Evolutionary conservation across 2,329 filamentous ascomycete species (phyloP), one percentile per base, ranked within the genome.

Genomic region (Fusarium goolgardi): DNA sequence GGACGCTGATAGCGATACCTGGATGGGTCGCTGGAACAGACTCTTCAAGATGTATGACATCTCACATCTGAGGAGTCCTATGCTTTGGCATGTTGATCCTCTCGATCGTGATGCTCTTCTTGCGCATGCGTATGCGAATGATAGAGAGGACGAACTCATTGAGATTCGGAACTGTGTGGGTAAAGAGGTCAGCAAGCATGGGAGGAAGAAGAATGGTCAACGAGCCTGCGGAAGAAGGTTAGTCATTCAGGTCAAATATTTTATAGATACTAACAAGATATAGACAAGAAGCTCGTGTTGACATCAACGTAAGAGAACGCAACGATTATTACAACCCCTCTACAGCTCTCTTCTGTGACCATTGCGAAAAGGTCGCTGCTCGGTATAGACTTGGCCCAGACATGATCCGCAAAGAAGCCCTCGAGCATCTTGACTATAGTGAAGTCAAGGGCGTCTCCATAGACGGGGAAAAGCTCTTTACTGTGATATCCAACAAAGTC

Each of bases 1-100:
- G 0, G 92, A 95, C 71, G 86, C 85, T 2, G 86, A 86, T 1
- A 86, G 85, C 0, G 79, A 84, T 47, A 73, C 80, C 44, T 95
- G 91, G 91, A 87, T 95, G 82, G 79, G 84, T 12, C 83, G 87
- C 40, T 95, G 92, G 92, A 87, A 91, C 44, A 80, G 83, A 16
- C 83, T 91, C 5, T 95, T 95, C 78, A 81, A 83, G 32, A 86
- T 85, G 4, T 87, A 93, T 44, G 85, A 89, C 49, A 95, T 95
- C 46, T 83, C 85, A 2, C 87, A 94, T 71, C 80, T 96, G 39
- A 84, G 92, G 18, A 94, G 91, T 69, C 92, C 91, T 0, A 91
- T 95, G 90, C 91, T 94, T 73, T 95, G 93, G 80, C 92, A 96
- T 73, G 83, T 92, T 16, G 91, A 95, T 73, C 92, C 92, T 0